phyloP scores from a whole-genome alignment of 805 yeast species.

The Candida corydali region DNA sequence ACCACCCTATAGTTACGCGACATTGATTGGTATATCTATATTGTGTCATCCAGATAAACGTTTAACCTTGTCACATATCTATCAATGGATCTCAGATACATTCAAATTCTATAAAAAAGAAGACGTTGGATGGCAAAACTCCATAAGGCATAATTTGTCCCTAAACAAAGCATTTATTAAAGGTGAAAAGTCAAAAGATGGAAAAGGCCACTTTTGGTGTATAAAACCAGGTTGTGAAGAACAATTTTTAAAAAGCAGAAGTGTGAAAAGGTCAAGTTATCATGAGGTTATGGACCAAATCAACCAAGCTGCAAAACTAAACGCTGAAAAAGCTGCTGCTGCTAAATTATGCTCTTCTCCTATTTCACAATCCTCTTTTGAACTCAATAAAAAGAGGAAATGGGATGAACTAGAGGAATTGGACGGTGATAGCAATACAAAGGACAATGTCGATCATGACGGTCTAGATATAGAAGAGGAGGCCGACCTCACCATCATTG shows the following conservation, averaged over 20 bases:
- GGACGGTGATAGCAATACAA: conserved; percentile 11
- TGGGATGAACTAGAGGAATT: conserved; percentile 8
- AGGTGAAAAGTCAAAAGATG: conserved; percentile 85
- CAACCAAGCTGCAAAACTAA: conserved; percentile 11
- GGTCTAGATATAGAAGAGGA: conserved; percentile 18
- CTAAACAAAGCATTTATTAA: conserved; percentile 90
- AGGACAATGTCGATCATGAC: conserved; percentile 15
- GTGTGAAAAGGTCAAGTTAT: conserved; percentile 41
- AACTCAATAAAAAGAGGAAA: conserved; percentile 6
- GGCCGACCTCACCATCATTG: conserved; percentile 13
- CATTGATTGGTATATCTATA: conserved; percentile 89
- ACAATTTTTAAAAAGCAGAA: conserved; percentile 66
- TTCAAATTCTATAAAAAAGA: conserved; percentile 78
- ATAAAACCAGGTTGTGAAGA: conserved; percentile 79
- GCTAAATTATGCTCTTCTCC: conserved; percentile 16
- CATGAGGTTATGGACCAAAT: conserved; percentile 44
- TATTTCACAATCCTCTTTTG: conserved; percentile 26
- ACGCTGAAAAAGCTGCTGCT: conserved; percentile 8
- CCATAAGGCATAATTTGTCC: conserved; percentile 90
- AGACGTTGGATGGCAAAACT: conserved; percentile 96
- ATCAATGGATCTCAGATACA: conserved; percentile 85
- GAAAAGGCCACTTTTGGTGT: conserved; percentile 92
- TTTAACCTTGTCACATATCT: conserved; percentile 60
- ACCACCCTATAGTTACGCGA: conserved; percentile 94
- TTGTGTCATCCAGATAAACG: conserved; percentile 61